These are phyloP conservation scores for Triangularia setosa DNA, from an alignment of 2,329 filamentous ascomycete genomes.

Conservation along the genomic window DNA sequence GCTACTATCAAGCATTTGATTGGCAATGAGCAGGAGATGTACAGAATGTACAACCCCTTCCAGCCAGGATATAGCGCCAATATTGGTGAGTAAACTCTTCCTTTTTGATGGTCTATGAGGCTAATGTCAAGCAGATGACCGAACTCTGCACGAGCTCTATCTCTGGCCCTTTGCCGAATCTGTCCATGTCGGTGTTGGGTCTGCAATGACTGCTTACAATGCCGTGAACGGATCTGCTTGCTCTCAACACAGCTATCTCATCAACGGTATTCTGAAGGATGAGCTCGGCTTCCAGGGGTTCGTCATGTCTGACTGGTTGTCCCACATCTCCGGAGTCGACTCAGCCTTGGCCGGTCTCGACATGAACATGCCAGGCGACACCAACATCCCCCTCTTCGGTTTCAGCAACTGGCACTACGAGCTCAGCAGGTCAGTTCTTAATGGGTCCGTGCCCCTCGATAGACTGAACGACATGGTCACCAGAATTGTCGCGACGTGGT, in stretches of 20 bases:
- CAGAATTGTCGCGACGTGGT: constrained; percentile 42
- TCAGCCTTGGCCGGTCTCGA: constrained; percentile 72
- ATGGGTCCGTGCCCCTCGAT: constrained; percentile 53
- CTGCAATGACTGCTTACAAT: constrained; percentile 67
- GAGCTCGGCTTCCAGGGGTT: constrained; percentile 81
- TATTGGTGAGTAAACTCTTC: constrained; percentile 38
- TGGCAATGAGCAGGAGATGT: constrained; percentile 67
- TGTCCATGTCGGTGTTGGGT: constrained; percentile 61
- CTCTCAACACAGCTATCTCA: constrained; percentile 73
- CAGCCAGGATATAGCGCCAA: constrained; percentile 52
- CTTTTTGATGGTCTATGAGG: not conserved
- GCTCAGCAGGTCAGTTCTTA: constrained; percentile 51
- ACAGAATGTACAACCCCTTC: constrained; percentile 53
- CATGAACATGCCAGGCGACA: constrained; percentile 57
- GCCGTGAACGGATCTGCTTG: constrained; percentile 71
- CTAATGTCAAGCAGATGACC: constrained; percentile 50
- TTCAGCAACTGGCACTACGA: constrained; percentile 53
- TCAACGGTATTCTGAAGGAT: constrained; percentile 73
- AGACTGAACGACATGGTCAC: constrained; percentile 54
- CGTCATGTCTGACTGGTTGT: constrained; percentile 77
- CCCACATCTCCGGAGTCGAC: constrained; percentile 69
- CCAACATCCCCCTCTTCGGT: constrained; percentile 50
- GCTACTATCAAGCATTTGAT: constrained; percentile 79
- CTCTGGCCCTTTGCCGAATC: constrained; percentile 76
- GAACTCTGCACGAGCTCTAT: constrained; percentile 72